Conservation (phyloP, 768 basidiomycete species). For the Chalciporus pseudorubinellus region DNA sequence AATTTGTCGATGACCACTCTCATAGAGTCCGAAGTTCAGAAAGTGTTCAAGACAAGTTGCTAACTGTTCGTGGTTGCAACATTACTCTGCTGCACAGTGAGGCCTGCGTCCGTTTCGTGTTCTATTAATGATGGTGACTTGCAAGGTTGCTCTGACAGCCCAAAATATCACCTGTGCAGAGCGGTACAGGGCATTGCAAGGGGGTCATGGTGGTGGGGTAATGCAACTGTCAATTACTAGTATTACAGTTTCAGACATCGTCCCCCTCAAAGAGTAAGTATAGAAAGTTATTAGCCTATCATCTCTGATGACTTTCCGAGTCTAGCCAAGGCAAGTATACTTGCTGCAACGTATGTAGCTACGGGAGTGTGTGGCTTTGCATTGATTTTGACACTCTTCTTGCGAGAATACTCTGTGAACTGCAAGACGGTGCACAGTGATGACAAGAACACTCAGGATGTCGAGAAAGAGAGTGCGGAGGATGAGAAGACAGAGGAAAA, state of each 20-base stretch:
- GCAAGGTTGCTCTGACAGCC: constrained; percentile 40
- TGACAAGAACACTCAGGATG: constrained; percentile 23
- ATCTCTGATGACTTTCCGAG: not conserved
- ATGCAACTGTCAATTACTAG: constrained; percentile 72
- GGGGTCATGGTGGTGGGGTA: constrained; percentile 78
- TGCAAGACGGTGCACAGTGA: constrained; percentile 45
- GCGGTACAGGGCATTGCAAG: constrained; percentile 83
- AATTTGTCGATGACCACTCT: too few species aligned
- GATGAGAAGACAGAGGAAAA: not conserved
- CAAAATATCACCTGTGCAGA: constrained; percentile 69
- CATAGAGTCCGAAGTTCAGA: too few species aligned
- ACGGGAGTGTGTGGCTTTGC: constrained; percentile 57
- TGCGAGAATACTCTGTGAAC: constrained; percentile 58
- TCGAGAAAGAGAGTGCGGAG: constrained; percentile 24
- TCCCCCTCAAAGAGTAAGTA: constrained; percentile 70
- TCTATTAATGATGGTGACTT: too few species aligned
- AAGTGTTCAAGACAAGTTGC: too few species aligned
- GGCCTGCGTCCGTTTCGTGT: too few species aligned
- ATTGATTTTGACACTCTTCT: constrained; percentile 48
- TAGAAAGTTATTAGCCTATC: not conserved
- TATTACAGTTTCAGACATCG: constrained; percentile 82
- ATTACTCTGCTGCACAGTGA: too few species aligned
- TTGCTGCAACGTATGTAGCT: constrained; percentile 75
- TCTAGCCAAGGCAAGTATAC: constrained; percentile 73
- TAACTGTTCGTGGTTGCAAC: too few species aligned